Conservation (phyloP, 2,329 filamentous ascomycete species). For the Aspergillus sp. region DNA sequence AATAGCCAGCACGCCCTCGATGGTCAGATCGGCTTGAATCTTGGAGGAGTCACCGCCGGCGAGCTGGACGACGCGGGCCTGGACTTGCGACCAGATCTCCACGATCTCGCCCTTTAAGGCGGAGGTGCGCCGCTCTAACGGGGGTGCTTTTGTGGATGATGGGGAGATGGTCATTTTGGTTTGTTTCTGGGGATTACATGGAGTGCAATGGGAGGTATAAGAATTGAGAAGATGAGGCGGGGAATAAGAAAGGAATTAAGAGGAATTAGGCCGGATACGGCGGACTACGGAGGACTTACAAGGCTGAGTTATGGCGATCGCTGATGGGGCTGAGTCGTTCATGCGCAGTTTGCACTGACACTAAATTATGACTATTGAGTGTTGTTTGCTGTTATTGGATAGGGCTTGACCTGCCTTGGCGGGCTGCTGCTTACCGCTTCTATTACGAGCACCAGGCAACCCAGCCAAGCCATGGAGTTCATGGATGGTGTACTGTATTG, state of each 20-base stretch:
- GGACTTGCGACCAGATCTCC: conserved; percentile 17
- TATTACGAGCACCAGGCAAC: too few relatives aligned
- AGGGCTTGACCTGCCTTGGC: too few relatives aligned
- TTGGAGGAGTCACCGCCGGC: conserved; percentile 11
- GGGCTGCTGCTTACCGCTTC: too few relatives aligned
- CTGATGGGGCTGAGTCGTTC: conserved; percentile 3
- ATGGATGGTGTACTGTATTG: too few relatives aligned
- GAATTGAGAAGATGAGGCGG: background rate
- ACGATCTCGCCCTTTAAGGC: conserved; percentile 15
- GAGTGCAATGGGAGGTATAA: background rate
- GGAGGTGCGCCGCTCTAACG: conserved; percentile 6
- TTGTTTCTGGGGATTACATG: background rate
- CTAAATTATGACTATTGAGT: too few relatives aligned
- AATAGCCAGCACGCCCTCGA: conserved; percentile 11
- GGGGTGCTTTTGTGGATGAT: conserved; percentile 1
- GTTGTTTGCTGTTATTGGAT: too few relatives aligned
- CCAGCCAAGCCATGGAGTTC: too few relatives aligned
- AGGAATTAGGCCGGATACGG: background rate
- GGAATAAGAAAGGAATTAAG: background rate
- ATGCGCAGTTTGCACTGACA: background rate
- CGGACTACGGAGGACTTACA: background rate
- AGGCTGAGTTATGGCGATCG: conserved; percentile 1
- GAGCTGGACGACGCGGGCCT: conserved; percentile 17
- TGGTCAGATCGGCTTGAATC: conserved; percentile 8
- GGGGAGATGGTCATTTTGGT: conserved; percentile 12